Evolutionary conservation across 768 basidiomycete species (phyloP).

Genomic region (Suillus tomentosus): DNA sequence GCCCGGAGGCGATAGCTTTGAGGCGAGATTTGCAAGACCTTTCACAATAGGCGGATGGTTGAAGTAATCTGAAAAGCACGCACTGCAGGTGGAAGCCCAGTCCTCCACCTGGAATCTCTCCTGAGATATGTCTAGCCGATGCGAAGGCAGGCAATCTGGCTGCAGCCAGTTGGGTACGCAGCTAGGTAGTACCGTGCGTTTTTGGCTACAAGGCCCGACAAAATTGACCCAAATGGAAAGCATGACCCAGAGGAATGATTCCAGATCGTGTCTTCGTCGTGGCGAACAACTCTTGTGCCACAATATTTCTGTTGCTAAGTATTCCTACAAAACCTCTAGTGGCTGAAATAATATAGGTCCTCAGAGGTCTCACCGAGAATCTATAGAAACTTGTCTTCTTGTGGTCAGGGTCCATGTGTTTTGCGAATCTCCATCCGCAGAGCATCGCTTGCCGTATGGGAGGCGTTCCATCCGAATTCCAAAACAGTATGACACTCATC

Average conservation of each 20-base stretch:
- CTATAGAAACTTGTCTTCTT: background rate
- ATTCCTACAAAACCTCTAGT: slow-evolving; percentile 6
- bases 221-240: slow-evolving; percentile 1
- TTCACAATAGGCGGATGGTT: too few relatives aligned
- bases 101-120: background rate
- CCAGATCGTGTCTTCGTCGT: slow-evolving; percentile 1
- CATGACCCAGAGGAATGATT: slow-evolving; percentile 4
- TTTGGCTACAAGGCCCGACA: background rate
- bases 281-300: background rate
- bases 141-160: background rate
- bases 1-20: too few relatives aligned
- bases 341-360: background rate
- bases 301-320: background rate
- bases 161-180: background rate
- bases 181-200: background rate
- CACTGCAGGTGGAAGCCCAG: background rate
- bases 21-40: too few relatives aligned
- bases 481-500: background rate
- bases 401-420: background rate
- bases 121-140: background rate
- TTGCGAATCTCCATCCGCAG: slow-evolving; percentile 1
- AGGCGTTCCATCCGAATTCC: background rate
- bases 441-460: slow-evolving; percentile 1
- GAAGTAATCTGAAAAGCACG: too few relatives aligned
- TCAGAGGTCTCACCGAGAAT: background rate